Percentiles rank a stretch among this genome's conserved stretches.
Conservation (phyloP, 495 filamentous ascomycete genomes). For the Aspergillus olivimuriae region DNA sequence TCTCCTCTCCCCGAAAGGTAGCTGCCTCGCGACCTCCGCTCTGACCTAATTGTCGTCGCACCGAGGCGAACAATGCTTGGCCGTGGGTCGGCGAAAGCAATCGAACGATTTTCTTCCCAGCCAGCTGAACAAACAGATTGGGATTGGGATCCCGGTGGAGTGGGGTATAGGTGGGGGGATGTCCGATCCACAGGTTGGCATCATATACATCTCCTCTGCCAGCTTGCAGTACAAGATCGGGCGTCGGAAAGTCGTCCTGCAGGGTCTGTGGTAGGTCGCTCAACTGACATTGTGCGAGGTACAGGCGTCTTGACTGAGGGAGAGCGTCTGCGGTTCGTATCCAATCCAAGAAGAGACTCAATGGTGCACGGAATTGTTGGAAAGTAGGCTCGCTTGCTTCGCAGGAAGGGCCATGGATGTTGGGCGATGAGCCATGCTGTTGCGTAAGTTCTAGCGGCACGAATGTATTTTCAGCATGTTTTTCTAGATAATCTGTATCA, state of each 20-base stretch:
- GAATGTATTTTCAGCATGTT: conserved; percentile 39
- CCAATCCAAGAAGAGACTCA: conserved; percentile 54
- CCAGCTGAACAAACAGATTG: conserved; percentile 84
- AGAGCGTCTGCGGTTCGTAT: conserved; percentile 26
- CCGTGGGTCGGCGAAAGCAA: conserved; percentile 60
- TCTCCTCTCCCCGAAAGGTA: conserved; percentile 71
- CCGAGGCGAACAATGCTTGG: conserved; percentile 48
- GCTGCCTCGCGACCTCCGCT: conserved; percentile 36
- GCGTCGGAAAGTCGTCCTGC: conserved; percentile 60
- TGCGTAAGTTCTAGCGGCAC: conserved; percentile 55
- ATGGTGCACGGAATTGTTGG: conserved; percentile 49
- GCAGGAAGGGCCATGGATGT: no score
- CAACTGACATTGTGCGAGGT: conserved; percentile 79
- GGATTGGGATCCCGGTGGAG: conserved; percentile 91
- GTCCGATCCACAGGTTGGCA: conserved; percentile 81
- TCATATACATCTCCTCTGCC: conserved; percentile 76
- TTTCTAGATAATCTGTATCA: conserved; percentile 43
- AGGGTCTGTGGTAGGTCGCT: conserved; percentile 55
- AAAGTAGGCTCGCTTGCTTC: conserved; percentile 25
- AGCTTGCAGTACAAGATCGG: conserved; percentile 51
- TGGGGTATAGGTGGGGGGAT: conserved; percentile 79
- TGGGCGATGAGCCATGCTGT: no score
- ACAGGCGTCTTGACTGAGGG: conserved; percentile 45
- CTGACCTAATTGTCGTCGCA: conserved; percentile 43
- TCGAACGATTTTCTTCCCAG: conserved; percentile 66